These are phyloP conservation scores for Penicillium hordei DNA, from an alignment of 2,329 filamentous ascomycete species.

Conservation along the genomic window DNA sequence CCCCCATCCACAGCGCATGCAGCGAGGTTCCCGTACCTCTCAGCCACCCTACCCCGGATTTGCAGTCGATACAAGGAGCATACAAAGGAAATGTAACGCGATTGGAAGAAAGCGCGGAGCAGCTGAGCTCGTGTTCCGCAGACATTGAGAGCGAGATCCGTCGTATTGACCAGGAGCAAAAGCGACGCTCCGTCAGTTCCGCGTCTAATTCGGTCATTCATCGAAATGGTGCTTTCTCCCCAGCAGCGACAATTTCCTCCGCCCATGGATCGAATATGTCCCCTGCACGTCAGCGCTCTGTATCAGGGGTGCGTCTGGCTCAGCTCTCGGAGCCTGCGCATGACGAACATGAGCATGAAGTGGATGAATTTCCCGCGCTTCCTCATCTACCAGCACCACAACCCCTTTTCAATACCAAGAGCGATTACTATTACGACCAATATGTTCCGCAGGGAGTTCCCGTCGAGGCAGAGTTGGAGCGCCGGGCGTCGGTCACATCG, in stretches of 20 bases:
- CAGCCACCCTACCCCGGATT: constrained; percentile 50
- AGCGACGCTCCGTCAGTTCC: constrained; percentile 44
- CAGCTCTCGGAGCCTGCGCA: constrained; percentile 43
- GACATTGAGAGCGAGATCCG: constrained; percentile 49
- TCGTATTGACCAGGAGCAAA: constrained; percentile 48
- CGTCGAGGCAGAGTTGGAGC: constrained; percentile 23
- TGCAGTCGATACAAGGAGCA: constrained; percentile 52
- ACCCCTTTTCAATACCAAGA: constrained; percentile 14
- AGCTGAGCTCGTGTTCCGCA: constrained; percentile 47
- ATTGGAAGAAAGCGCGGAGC: constrained; percentile 50
- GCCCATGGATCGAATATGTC: constrained; percentile 46
- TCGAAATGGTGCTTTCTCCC: constrained; percentile 44
- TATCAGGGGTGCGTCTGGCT: constrained; percentile 40
- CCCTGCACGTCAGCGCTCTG: constrained; percentile 37
- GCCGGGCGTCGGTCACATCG: constrained; percentile 44
- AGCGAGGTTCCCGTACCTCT: constrained; percentile 45
- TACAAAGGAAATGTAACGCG: constrained; percentile 52
- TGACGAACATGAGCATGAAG: constrained; percentile 30
- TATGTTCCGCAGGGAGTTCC: constrained; percentile 15
- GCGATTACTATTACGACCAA: constrained; percentile 18
- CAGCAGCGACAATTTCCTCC: constrained; percentile 38
- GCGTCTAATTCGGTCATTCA: constrained; percentile 45
- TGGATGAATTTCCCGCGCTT: constrained; percentile 15
- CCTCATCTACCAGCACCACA: constrained; percentile 14
- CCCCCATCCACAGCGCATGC: constrained; percentile 40